These are phyloP conservation scores for Botrytis elliptica DNA, from an alignment of 2,329 filamentous ascomycete species.

Conservation along the genomic window DNA sequence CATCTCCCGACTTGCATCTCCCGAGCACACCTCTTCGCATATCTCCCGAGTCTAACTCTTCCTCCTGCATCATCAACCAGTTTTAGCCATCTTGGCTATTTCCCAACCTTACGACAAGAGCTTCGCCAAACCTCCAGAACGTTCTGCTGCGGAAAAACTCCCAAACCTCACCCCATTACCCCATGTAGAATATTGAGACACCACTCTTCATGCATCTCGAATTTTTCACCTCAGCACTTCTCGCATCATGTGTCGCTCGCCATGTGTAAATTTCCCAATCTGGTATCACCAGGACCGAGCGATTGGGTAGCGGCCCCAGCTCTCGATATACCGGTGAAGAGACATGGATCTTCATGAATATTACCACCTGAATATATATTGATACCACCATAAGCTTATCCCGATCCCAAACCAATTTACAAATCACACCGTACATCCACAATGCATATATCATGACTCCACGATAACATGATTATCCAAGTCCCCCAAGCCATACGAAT, in stretches of 20 bases:
- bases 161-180: neutral
- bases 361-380: constrained; percentile 7
- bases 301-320: neutral
- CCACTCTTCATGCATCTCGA: neutral
- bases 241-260: neutral
- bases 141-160: neutral
- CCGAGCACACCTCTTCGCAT: neutral
- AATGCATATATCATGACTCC: neutral
- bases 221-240: neutral
- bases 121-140: neutral
- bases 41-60: neutral
- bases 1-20: neutral
- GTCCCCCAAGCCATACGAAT: neutral
- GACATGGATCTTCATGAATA: neutral
- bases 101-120: neutral
- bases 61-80: neutral
- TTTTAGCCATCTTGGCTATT: neutral
- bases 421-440: neutral
- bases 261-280: neutral
- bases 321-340: neutral
- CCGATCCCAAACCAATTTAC: neutral
- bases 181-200: constrained; percentile 5
- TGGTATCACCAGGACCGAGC: constrained; percentile 9
- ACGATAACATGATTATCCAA: neutral
- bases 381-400: constrained; percentile 7